A percentile compares a stretch with the other conserved stretches of the same genome.
These are phyloP conservation scores for Arabidopsis hybrid DNA, from an alignment of 441 rosid species.

Conservation along the genomic window DNA sequence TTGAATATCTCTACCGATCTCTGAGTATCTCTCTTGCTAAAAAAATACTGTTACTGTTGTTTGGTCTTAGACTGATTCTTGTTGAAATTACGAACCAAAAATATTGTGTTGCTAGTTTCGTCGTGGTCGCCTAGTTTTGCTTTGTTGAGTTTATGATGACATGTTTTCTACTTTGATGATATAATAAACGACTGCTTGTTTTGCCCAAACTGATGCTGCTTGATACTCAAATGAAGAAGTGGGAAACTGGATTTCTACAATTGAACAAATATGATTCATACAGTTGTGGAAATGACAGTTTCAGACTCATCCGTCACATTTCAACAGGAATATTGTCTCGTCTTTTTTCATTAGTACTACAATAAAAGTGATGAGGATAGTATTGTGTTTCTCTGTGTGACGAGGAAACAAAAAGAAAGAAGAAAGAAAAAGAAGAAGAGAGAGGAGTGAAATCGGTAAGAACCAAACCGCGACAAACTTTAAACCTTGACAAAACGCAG, in stretches of 20 bases:
- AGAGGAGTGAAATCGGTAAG: slow-evolving; percentile 17
- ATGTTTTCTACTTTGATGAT: slow-evolving; percentile 12
- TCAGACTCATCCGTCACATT: slow-evolving; percentile 33
- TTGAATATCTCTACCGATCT: slow-evolving; percentile 6
- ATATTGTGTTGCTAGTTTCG: slow-evolving; percentile 28
- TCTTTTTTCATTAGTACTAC: slow-evolving; percentile 22
- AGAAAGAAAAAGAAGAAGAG: slow-evolving; percentile 18
- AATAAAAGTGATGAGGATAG: slow-evolving; percentile 35
- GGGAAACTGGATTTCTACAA: slow-evolving; percentile 3
- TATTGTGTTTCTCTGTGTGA: slow-evolving; percentile 38
- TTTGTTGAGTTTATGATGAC: slow-evolving; percentile 12
- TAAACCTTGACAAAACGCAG: slow-evolving; percentile 40
- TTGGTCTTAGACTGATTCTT: slow-evolving; percentile 26
- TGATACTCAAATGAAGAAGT: slow-evolving; percentile 1
- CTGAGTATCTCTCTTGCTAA: neutral
- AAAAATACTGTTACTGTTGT: slow-evolving; percentile 17
- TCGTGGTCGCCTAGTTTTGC: neutral
- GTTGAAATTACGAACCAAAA: slow-evolving; percentile 24
- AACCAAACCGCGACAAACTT: slow-evolving; percentile 31
- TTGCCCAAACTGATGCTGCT: neutral
- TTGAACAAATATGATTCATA: slow-evolving; percentile 11
- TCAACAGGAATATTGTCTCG: slow-evolving; percentile 13
- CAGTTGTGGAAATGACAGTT: slow-evolving; percentile 29
- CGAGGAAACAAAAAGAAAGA: slow-evolving; percentile 23
- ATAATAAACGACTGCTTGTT: slow-evolving; percentile 19